Conservation (phyloP, 306 rosid genomes). For the Citrullus amarus region DNA sequence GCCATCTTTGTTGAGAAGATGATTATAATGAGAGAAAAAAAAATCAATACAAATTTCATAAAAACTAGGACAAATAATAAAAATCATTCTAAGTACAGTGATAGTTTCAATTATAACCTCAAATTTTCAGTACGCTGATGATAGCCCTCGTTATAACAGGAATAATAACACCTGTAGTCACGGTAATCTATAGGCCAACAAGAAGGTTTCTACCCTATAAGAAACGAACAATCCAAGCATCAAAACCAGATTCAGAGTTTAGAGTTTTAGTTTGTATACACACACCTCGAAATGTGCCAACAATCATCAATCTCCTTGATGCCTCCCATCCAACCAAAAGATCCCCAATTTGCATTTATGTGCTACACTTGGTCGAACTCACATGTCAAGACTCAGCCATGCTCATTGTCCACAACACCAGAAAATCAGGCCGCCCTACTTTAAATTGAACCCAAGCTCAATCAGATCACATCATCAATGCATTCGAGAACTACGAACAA, state of each 20-base stretch:
- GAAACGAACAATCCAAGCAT: slow-evolving; percentile 46
- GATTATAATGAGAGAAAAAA: background rate
- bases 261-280: slow-evolving; percentile 59
- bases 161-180: slow-evolving; percentile 46
- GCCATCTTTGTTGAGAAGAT: background rate
- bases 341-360: slow-evolving; percentile 67
- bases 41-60: no score
- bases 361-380: slow-evolving; percentile 77
- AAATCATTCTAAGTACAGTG: no score
- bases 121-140: slow-evolving; percentile 45
- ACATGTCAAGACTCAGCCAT: slow-evolving; percentile 88
- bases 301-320: slow-evolving; percentile 72
- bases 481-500: slow-evolving; percentile 69
- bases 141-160: slow-evolving; percentile 62
- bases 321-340: slow-evolving; percentile 64
- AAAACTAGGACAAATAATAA: no score
- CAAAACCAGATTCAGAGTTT: slow-evolving; percentile 51
- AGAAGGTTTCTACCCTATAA: slow-evolving; percentile 39
- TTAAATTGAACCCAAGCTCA: slow-evolving; percentile 69
- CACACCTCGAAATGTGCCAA: slow-evolving; percentile 72
- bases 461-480: slow-evolving; percentile 74
- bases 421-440: slow-evolving; percentile 40
- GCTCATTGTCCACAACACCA: slow-evolving; percentile 76
- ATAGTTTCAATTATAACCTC: no score
- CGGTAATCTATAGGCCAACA: slow-evolving; percentile 53